Conservation (phyloP, 495 filamentous ascomycete genomes). For the Hyaloscypha bicolor region DNA sequence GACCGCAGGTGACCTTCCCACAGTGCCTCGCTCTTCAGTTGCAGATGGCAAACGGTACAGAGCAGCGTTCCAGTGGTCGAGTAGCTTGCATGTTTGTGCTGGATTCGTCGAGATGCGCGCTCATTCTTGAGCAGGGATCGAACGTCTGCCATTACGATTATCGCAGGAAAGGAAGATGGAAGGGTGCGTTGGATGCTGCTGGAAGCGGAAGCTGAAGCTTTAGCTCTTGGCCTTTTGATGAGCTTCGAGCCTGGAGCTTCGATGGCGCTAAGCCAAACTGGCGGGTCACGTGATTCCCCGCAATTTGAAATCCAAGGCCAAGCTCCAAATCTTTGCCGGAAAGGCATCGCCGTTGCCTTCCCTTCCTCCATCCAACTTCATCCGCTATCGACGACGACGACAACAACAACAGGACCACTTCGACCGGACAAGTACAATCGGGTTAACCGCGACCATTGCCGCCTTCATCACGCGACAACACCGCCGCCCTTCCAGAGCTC, state of each 20-base stretch:
- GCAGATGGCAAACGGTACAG: slow-evolving; percentile 60
- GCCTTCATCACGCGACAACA: background rate
- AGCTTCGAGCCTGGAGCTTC: background rate
- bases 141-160: slow-evolving; percentile 72
- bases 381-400: background rate
- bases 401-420: background rate
- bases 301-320: slow-evolving; percentile 10
- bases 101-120: slow-evolving; percentile 73
- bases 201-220: background rate
- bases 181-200: background rate
- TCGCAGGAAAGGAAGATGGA: background rate
- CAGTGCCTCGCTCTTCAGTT: slow-evolving; percentile 60
- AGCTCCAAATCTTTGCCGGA: slow-evolving; percentile 5
- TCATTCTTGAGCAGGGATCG: slow-evolving; percentile 81
- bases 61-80: slow-evolving; percentile 60
- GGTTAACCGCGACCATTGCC: background rate
- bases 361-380: background rate
- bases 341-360: background rate
- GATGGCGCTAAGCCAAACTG: background rate
- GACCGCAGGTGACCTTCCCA: slow-evolving; percentile 61
- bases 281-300: slow-evolving; percentile 16
- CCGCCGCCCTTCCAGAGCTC: background rate
- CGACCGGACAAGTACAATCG: background rate
- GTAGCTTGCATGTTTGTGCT: slow-evolving; percentile 65
- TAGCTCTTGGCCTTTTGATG: background rate